Evolutionary conservation across 2,329 filamentous ascomycete genomes (phyloP).

Genomic region (Diaporthe sp.): DNA sequence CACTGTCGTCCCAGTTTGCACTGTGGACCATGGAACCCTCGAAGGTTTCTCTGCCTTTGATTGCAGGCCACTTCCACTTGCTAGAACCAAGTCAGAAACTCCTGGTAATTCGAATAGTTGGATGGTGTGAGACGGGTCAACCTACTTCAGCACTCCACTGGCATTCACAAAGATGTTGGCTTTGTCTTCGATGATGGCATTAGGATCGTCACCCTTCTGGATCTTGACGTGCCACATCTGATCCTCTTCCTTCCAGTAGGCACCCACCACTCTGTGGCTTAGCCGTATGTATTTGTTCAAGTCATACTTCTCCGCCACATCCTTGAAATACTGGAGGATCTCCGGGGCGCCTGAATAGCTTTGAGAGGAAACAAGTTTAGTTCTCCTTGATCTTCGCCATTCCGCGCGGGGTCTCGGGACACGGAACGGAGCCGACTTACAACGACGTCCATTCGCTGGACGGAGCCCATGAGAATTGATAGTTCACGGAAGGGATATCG

Average conservation of each 20-base stretch:
- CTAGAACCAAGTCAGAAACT: neutral
- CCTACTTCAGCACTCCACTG: conserved; percentile 35
- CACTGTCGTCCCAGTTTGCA: conserved; percentile 44
- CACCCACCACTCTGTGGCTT: conserved; percentile 57
- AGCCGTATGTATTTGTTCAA: conserved; percentile 60
- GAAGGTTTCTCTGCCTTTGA: conserved; percentile 52
- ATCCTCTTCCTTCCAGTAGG: conserved; percentile 55
- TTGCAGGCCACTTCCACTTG: conserved; percentile 46
- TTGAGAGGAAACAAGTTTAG: conserved; percentile 48
- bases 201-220: conserved; percentile 45
- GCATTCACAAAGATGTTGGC: conserved; percentile 31
- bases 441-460: conserved; percentile 58
- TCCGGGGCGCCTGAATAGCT: conserved; percentile 46
- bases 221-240: conserved; percentile 37
- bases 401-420: conserved; percentile 43
- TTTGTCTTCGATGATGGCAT: conserved; percentile 36
- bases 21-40: conserved; percentile 49
- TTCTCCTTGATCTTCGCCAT: conserved; percentile 43
- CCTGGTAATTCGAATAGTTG: neutral
- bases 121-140: neutral
- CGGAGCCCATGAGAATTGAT: conserved; percentile 64
- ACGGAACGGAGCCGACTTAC: conserved; percentile 30
- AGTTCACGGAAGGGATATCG: conserved; percentile 32
- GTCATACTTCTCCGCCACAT: conserved; percentile 49
- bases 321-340: conserved; percentile 50